phyloP scores from a whole-genome alignment of 2,329 filamentous ascomycete genomes.

The Aspergillus tubingensis region DNA sequence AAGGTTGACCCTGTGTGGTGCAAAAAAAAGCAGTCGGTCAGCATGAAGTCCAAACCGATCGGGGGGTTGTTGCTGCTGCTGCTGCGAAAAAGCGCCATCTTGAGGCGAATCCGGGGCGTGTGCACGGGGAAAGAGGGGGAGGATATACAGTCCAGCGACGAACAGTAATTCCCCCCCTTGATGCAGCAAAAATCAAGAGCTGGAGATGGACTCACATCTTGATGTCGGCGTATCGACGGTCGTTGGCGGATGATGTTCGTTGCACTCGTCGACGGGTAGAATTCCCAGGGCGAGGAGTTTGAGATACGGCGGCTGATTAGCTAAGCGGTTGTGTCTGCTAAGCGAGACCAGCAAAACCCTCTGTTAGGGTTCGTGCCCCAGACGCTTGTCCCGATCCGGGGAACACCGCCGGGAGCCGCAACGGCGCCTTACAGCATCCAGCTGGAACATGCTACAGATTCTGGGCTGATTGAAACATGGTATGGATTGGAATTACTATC shows the following conservation, averaged over 20 bases:
- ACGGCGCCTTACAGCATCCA: not conserved
- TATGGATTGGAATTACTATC: too few relatives aligned
- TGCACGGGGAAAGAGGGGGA: slow-evolving; percentile 13
- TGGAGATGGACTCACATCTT: slow-evolving; percentile 47
- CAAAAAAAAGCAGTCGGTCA: slow-evolving; percentile 37
- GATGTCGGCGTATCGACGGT: slow-evolving; percentile 50
- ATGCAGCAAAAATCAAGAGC: slow-evolving; percentile 17
- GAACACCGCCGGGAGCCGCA: slow-evolving; percentile 3
- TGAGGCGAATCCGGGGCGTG: slow-evolving; percentile 7
- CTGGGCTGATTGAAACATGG: too few relatives aligned
- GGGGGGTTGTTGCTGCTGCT: slow-evolving; percentile 7
- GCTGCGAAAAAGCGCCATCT: slow-evolving; percentile 8
- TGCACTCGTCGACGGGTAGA: slow-evolving; percentile 40
- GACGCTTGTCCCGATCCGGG: slow-evolving; percentile 12
- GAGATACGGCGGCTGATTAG: slow-evolving; percentile 42
- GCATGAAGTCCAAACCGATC: slow-evolving; percentile 28
- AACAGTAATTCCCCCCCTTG: slow-evolving; percentile 22
- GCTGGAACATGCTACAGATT: too few relatives aligned
- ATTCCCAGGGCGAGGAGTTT: slow-evolving; percentile 44
- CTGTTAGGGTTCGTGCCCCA: slow-evolving; percentile 40
- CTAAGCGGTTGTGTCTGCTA: slow-evolving; percentile 41
- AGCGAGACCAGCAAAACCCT: slow-evolving; percentile 38
- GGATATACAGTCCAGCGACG: slow-evolving; percentile 17
- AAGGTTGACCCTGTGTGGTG: slow-evolving; percentile 91
- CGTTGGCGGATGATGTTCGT: slow-evolving; percentile 50